Percentiles rank a stretch among this genome's conserved stretches.
Conservation (phyloP, 306 rosid genomes). For the Sicyos baderoa region DNA sequence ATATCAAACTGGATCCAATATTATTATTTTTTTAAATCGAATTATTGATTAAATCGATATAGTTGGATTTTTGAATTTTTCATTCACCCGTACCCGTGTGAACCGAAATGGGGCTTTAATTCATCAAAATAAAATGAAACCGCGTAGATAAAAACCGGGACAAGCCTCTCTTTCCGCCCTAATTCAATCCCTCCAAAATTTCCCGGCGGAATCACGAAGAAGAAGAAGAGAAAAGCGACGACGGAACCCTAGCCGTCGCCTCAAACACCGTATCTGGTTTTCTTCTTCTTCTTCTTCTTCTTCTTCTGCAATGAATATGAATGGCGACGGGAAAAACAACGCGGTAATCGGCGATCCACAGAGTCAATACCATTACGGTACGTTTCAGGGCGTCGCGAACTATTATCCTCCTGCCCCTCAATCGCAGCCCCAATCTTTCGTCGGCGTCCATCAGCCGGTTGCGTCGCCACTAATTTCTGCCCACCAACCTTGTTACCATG, state of each 20-base stretch:
- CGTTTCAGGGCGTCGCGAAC: conserved; percentile 85
- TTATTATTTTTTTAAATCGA: too few species aligned
- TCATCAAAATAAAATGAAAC: neutral
- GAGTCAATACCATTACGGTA: conserved; percentile 55
- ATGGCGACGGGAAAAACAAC: conserved; percentile 38
- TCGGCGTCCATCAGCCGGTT: too few species aligned
- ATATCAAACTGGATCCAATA: too few species aligned
- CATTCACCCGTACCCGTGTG: too few species aligned
- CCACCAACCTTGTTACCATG: conserved; percentile 29
- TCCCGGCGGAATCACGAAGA: neutral
- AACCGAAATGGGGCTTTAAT: neutral
- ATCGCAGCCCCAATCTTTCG: conserved; percentile 25
- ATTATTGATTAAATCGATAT: too few species aligned
- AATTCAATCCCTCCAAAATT: neutral
- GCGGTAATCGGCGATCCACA: conserved; percentile 28
- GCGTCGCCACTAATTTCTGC: conserved; percentile 25
- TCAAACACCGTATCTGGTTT: neutral
- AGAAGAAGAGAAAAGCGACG: neutral
- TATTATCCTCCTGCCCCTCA: conserved; percentile 36
- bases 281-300: neutral
- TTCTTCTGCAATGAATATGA: conserved; percentile 29
- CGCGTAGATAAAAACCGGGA: neutral
- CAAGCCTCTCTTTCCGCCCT: neutral
- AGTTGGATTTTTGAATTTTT: too few species aligned
- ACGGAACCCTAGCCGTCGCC: conserved; percentile 10